Percentiles rank a stretch among this genome's conserved stretches.
These are phyloP conservation scores for Mucor racemosus DNA, from an alignment of 371 early-diverging fungal genomes.

Conservation along the genomic window DNA sequence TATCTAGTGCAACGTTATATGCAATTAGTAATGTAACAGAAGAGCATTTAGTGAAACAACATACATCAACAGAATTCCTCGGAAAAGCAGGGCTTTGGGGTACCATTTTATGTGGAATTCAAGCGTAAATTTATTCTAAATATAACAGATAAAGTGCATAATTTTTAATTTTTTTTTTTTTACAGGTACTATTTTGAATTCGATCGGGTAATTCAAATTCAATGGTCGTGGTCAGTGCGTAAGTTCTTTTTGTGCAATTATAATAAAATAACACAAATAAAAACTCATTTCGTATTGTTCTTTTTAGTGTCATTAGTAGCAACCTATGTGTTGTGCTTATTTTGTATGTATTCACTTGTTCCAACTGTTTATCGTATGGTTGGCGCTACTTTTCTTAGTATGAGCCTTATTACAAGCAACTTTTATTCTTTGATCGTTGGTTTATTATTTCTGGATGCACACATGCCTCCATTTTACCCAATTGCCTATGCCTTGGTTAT, in stretches of 20 bases:
- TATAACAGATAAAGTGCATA: not conserved
- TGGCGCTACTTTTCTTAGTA: slow-evolving; percentile 49
- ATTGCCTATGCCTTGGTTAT: slow-evolving; percentile 45
- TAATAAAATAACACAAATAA: not conserved
- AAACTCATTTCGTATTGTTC: not conserved
- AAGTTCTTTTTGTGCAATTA: slow-evolving; percentile 9
- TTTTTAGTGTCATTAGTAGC: slow-evolving; percentile 25
- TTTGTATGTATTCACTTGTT: slow-evolving; percentile 48
- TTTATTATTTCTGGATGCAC: slow-evolving; percentile 38
- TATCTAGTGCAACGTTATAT: slow-evolving; percentile 48
- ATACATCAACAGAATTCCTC: slow-evolving; percentile 37
- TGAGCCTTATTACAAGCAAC: slow-evolving; percentile 50
- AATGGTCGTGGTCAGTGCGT: slow-evolving; percentile 37
- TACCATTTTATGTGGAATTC: slow-evolving; percentile 34
- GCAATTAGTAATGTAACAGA: slow-evolving; percentile 52
- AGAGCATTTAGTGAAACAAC: slow-evolving; percentile 46
- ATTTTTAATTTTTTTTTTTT: not conserved
- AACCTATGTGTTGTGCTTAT: slow-evolving; percentile 42
- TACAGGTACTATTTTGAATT: slow-evolving; percentile 41
- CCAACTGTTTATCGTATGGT: slow-evolving; percentile 43
- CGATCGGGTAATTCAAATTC: slow-evolving; percentile 23
- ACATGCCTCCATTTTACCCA: slow-evolving; percentile 48
- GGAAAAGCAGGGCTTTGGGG: slow-evolving; percentile 44
- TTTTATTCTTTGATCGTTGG: slow-evolving; percentile 49
- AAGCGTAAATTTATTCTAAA: slow-evolving; percentile 33